Conservation (phyloP, 2,329 filamentous ascomycete species). For the Cryphonectria radicalis region DNA sequence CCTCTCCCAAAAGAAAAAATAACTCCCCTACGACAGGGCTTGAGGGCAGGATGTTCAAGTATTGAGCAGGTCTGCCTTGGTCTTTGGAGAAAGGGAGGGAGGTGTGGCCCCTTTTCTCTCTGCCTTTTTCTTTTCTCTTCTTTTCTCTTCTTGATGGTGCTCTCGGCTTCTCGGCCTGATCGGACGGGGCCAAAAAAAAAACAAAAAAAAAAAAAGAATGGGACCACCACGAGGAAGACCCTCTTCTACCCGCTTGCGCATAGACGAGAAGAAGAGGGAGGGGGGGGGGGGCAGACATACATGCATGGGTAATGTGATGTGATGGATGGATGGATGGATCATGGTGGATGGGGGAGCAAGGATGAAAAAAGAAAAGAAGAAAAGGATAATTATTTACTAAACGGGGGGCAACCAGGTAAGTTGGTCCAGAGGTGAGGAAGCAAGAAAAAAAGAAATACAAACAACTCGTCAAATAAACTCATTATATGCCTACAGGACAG, state of each 20-base stretch:
- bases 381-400: not conserved
- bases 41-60: constrained; percentile 4
- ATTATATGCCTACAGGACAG: not conserved
- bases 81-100: not conserved
- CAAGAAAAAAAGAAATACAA: not conserved
- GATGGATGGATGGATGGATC: not conserved
- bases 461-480: not conserved
- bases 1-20: not conserved
- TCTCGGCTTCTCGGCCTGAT: constrained; percentile 1
- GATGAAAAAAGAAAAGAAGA: not conserved
- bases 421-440: not conserved
- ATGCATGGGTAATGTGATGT: not conserved
- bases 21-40: not conserved
- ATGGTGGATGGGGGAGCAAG: not conserved
- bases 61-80: constrained; percentile 10
- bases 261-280: not conserved
- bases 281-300: no score
- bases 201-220: not conserved
- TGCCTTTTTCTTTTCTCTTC: not conserved
- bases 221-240: not conserved
- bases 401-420: not conserved
- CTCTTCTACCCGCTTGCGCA: not conserved
- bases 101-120: not conserved
- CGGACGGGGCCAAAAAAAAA: not conserved
- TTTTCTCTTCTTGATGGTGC: not conserved